A percentile compares a stretch with the other conserved stretches of the same genome.
Evolutionary conservation across 257 asterid genomes (phyloP).

Genomic region (Fraxinus americana): DNA sequence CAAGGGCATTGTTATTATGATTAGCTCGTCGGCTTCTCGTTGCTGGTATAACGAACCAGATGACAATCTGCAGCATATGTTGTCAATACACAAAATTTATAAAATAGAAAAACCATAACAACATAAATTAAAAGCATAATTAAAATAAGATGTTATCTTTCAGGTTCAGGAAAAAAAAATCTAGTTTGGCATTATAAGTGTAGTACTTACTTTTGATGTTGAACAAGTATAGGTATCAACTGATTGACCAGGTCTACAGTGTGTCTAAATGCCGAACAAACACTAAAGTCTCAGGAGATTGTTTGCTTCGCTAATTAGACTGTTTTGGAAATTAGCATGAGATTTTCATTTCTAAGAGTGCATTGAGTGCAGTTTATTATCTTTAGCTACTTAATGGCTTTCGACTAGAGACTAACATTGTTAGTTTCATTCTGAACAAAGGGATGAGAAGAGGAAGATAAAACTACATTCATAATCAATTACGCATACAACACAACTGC

Average conservation of each 20-base stretch:
- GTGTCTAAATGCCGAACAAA: not conserved
- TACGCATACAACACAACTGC: not conserved
- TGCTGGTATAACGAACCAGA: constrained; percentile 94
- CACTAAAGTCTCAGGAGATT: not conserved
- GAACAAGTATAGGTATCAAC: not conserved
- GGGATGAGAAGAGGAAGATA: not conserved
- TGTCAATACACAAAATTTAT: constrained; percentile 20
- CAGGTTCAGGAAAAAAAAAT: not conserved
- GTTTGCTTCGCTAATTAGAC: not conserved
- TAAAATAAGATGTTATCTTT: constrained; percentile 7
- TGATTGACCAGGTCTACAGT: not conserved
- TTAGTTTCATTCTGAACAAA: not conserved
- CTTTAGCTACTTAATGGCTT: not conserved
- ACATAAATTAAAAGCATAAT: not conserved
- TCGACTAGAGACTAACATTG: not conserved
- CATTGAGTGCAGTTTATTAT: not conserved
- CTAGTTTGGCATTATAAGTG: not conserved
- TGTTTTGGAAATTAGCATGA: not conserved
- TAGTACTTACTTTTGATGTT: not conserved
- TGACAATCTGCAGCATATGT: constrained; percentile 59
- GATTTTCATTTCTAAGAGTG: too few species aligned
- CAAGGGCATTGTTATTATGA: constrained; percentile 90
- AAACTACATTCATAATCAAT: not conserved
- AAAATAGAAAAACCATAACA: constrained; percentile 12
- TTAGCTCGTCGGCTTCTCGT: constrained; percentile 60